Evolutionary conservation across 2,329 filamentous ascomycete species (phyloP).

Genomic region (Botrytis elliptica): DNA sequence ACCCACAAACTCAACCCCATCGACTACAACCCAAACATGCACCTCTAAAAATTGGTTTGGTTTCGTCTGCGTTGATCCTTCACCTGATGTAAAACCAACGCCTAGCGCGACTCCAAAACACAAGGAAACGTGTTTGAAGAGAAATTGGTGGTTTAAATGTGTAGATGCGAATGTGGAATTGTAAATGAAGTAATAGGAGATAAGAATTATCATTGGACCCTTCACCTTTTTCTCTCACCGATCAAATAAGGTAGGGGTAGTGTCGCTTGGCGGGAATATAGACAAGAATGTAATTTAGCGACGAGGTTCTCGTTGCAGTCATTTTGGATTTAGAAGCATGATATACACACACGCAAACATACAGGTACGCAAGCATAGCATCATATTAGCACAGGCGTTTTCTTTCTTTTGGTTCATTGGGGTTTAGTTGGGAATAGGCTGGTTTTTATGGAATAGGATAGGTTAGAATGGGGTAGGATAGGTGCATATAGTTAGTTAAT

Average conservation of each 20-base stretch:
- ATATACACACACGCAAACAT: not conserved
- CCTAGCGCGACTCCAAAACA: conserved; percentile 19
- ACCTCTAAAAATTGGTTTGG: conserved; percentile 36
- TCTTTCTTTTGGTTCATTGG: not conserved
- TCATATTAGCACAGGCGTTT: not conserved
- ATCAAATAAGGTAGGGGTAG: not conserved
- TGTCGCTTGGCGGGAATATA: not conserved
- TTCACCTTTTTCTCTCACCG: not conserved
- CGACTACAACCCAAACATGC: conserved; percentile 32
- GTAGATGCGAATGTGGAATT: conserved; percentile 30
- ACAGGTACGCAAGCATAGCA: conserved; percentile 2
- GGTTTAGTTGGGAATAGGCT: not conserved
- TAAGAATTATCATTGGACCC: not conserved
- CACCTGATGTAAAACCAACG: conserved; percentile 27
- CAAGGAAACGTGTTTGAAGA: conserved; percentile 29
- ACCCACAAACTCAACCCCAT: conserved; percentile 23
- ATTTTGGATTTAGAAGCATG: not conserved
- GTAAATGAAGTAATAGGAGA: not conserved
- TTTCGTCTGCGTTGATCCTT: conserved; percentile 36
- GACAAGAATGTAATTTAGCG: conserved; percentile 2
- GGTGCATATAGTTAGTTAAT: not conserved
- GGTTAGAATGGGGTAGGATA: not conserved
- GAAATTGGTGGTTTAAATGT: conserved; percentile 36
- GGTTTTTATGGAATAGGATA: not conserved
- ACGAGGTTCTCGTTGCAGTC: not conserved